These are phyloP conservation scores for Phytopythium oedochilum DNA, from an alignment of 352 stramenopile genomes.

Conservation along the genomic window DNA sequence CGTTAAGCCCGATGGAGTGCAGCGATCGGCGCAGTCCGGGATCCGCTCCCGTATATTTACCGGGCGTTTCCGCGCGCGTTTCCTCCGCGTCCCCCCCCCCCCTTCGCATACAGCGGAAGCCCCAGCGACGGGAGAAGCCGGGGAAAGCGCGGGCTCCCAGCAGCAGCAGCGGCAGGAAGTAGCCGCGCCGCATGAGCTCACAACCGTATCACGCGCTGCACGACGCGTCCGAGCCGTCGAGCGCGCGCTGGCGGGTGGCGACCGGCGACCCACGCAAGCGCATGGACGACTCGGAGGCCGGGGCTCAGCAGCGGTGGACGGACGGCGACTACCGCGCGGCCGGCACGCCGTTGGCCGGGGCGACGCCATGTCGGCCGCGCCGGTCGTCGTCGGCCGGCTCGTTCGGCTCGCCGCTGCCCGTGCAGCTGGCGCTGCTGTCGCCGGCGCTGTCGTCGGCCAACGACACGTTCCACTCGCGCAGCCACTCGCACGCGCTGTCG, in stretches of 20 bases:
- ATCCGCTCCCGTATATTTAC: no score
- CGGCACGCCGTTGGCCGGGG: constrained; percentile 16
- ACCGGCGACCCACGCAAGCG: background rate
- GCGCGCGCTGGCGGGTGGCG: background rate
- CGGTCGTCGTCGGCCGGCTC: background rate
- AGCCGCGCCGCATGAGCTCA: background rate
- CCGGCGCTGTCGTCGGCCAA: background rate
- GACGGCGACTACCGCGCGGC: constrained; percentile 24
- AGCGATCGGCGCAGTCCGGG: no score
- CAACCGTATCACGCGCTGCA: background rate
- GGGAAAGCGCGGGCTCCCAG: no score
- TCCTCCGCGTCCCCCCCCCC: no score
- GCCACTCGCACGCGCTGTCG: constrained; percentile 42
- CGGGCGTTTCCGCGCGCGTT: background rate
- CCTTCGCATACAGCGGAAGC: constrained; percentile 1
- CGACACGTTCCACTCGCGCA: constrained; percentile 13
- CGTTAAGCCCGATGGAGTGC: no score
- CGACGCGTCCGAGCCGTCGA: background rate
- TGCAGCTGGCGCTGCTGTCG: background rate
- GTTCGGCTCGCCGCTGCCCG: background rate
- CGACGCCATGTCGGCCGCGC: no score
- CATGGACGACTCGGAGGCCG: no score
- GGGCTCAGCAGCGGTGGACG: no score
- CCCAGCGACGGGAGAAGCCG: no score
- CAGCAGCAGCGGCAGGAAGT: no score